Conservation (phyloP, 768 basidiomycete genomes). For the Kwoniella sp. region DNA sequence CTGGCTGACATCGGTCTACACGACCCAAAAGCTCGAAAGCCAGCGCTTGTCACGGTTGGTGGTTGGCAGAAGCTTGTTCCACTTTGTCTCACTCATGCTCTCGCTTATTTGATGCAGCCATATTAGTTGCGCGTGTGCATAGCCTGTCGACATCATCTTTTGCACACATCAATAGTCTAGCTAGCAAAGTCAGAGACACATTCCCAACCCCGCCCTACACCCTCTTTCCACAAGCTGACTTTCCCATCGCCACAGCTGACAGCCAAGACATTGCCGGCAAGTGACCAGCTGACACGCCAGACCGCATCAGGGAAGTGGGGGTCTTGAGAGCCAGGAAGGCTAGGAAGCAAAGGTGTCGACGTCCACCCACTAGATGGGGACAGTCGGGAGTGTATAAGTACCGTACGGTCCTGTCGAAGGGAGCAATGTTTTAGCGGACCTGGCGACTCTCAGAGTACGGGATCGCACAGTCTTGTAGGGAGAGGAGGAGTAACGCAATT, state of each 20-base stretch:
- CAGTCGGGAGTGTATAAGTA: conserved; percentile 48
- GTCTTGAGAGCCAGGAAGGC: conserved; percentile 53
- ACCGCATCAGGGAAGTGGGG: conserved; percentile 95
- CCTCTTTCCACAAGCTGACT: conserved; percentile 98
- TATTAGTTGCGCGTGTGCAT: too few species aligned
- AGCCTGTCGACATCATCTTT: too few species aligned
- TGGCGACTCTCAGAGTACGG: not conserved
- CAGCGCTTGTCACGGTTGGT: too few species aligned
- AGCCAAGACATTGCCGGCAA: conserved; percentile 90
- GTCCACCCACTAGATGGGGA: conserved; percentile 45
- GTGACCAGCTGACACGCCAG: conserved; percentile 98
- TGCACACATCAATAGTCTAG: too few species aligned
- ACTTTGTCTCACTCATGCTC: too few species aligned
- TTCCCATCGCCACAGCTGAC: conserved; percentile 98
- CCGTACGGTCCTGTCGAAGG: conserved; percentile 45
- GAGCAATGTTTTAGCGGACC: not conserved
- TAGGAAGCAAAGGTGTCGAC: conserved; percentile 48
- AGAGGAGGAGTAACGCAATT: conserved; percentile 48
- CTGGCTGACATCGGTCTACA: too few species aligned
- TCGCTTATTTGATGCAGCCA: too few species aligned
- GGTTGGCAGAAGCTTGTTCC: too few species aligned
- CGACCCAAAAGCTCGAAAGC: too few species aligned
- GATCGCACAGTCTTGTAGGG: conserved; percentile 50
- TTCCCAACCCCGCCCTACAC: conserved; percentile 89
- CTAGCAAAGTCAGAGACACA: conserved; percentile 93